Base-by-base conservation (phyloP, 2,329 filamentous ascomycete species). In the Xylariaceae sp. region DNA sequence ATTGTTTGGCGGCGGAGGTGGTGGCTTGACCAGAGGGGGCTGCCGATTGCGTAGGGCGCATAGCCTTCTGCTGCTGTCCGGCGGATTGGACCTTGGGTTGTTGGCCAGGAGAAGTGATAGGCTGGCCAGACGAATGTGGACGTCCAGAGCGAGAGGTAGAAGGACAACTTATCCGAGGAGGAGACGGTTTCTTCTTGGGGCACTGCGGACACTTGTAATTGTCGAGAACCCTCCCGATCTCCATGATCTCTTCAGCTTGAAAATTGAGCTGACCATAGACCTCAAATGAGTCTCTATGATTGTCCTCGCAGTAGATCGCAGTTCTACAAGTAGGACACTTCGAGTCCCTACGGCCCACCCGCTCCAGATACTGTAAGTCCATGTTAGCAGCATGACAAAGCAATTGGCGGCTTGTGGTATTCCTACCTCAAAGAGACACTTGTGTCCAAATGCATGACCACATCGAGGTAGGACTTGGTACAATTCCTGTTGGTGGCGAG, bases 391-490 rank as follows among this genome's bases (percentile, higher is more conserved):
- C 30, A 7, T 9, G 9, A 29, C n/a, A 4, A 32, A 9, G 33
- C 9, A 15, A 2, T 2, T 4, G 4, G n/a, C 32, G 24, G 3
- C 4, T 3, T 24, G 4, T 8, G 18, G 18, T n/a, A 8, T 34
- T 3, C 39, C 41, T 38, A 39, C 42, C 24, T 15, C 2, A 12
- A 4, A 2, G 19, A 49, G 26, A n/a, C 51, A 52, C 2, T 11
- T 9, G 13, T 43, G 46, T 2, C 52, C 50, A 24, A 54, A 50
- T 3, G 37, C 50, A 32, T 54, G 50, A 1, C 48, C 45, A 9
- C 50, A 53, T 1, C n/a, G 18, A 6, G 46, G 48, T 2, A 50
- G 38, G 4, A 52, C 47, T 3, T 33, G 26, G 18, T 45, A 50
- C 7, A 13, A 11, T 26, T 49, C 42, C 19, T 49, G 48, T 4